Percentiles rank a stretch among this genome's conserved stretches.
phyloP scores from a whole-genome alignment of 78 protist species.

The Planoprotostelium fungivorum region DNA sequence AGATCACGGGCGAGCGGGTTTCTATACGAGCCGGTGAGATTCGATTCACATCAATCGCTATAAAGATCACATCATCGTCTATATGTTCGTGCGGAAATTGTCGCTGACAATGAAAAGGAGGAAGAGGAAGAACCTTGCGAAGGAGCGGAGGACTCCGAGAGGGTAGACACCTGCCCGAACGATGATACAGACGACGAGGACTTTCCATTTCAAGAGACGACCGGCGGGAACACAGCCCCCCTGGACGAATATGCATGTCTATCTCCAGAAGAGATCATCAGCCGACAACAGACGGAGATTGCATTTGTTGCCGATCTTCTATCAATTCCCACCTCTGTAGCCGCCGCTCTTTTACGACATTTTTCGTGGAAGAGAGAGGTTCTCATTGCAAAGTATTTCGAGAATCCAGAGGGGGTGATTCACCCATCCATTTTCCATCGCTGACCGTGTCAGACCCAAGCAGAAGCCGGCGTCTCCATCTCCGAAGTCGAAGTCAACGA shows the following conservation, averaged over 20 bases:
- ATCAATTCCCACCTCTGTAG: constrained; percentile 7
- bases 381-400: constrained; percentile 40
- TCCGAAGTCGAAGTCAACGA: not conserved
- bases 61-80: too few relatives aligned
- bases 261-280: constrained; percentile 30
- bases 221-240: not conserved
- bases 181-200: constrained; percentile 16
- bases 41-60: too few relatives aligned
- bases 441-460: not conserved
- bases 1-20: too few relatives aligned
- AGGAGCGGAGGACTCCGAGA: too few relatives aligned
- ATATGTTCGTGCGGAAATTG: too few relatives aligned
- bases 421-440: constrained; percentile 29
- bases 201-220: constrained; percentile 11
- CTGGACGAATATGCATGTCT: constrained; percentile 36
- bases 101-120: too few relatives aligned
- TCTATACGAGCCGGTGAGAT: too few relatives aligned
- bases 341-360: constrained; percentile 29
- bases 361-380: constrained; percentile 48
- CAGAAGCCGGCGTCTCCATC: not conserved
- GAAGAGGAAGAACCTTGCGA: too few relatives aligned
- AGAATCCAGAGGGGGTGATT: constrained; percentile 42
- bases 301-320: constrained; percentile 39
- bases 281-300: constrained; percentile 44
- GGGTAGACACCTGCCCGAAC: too few relatives aligned